These are phyloP conservation scores for Aspergillus sparsus DNA, from an alignment of 495 filamentous ascomycete genomes.

Conservation along the genomic window DNA sequence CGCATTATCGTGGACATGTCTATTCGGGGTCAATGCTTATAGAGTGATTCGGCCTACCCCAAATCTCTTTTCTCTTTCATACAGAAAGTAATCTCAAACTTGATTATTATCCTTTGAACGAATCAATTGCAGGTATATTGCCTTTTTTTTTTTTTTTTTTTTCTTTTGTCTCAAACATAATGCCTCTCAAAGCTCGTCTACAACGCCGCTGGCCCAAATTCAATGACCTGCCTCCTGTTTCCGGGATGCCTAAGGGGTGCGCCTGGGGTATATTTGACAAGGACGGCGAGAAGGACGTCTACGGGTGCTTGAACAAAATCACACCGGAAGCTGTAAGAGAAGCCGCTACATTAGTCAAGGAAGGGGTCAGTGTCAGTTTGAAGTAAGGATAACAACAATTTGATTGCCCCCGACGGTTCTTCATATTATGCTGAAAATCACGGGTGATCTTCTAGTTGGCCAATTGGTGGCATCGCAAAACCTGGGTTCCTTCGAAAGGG, in stretches of 20 bases:
- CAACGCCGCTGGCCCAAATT: too few relatives aligned
- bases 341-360: conserved; percentile 51
- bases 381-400: conserved; percentile 45
- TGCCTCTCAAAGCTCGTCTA: too few relatives aligned
- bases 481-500: conserved; percentile 54
- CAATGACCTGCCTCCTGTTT: conserved; percentile 58
- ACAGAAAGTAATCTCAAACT: too few relatives aligned
- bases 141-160: too few relatives aligned
- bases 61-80: too few relatives aligned
- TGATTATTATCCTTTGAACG: too few relatives aligned
- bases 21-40: too few relatives aligned
- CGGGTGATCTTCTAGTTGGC: conserved; percentile 33
- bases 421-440: too few relatives aligned
- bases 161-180: too few relatives aligned
- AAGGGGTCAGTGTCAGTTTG: conserved; percentile 59
- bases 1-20: too few relatives aligned
- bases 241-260: conserved; percentile 62
- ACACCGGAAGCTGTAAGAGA: conserved; percentile 55
- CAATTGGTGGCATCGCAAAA: conserved; percentile 47
- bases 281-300: conserved; percentile 58
- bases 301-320: conserved; percentile 60
- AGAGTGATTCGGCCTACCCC: too few relatives aligned
- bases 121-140: too few relatives aligned
- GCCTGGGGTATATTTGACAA: conserved; percentile 68
- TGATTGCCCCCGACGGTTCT: neutral